phyloP scores from a whole-genome alignment of 257 asterid genomes.

The Penstemon barbatus region DNA sequence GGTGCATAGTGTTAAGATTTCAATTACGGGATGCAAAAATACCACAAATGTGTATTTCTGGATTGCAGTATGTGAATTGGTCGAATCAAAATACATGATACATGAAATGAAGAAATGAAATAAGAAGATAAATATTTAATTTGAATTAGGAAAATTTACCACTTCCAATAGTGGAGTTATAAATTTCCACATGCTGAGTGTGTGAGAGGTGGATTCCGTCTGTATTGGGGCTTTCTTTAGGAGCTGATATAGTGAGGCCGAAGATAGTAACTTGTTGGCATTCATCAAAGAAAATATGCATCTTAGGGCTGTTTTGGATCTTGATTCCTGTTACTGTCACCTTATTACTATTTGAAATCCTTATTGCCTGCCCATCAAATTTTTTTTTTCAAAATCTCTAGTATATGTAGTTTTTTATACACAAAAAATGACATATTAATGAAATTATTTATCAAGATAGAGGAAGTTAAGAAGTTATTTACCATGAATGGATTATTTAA shows the following conservation, averaged over 20 bases:
- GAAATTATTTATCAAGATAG: too few species aligned
- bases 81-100: too few species aligned
- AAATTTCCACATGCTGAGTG: slow-evolving; percentile 48
- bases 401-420: too few species aligned
- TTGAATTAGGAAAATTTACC: slow-evolving; percentile 34
- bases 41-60: too few species aligned
- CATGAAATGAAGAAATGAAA: too few species aligned
- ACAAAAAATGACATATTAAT: too few species aligned
- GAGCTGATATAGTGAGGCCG: slow-evolving; percentile 46
- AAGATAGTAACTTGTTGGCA: slow-evolving; percentile 44
- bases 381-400: not conserved
- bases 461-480: too few species aligned
- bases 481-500: too few species aligned
- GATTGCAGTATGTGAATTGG: too few species aligned
- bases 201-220: slow-evolving; percentile 61
- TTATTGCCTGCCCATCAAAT: slow-evolving; percentile 42
- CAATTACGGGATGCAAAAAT: too few species aligned
- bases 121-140: not conserved
- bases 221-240: slow-evolving; percentile 57
- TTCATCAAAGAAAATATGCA: slow-evolving; percentile 50
- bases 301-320: slow-evolving; percentile 48
- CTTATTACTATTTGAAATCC: slow-evolving; percentile 41
- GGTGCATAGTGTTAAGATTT: too few species aligned
- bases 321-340: slow-evolving; percentile 47
- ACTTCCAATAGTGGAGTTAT: slow-evolving; percentile 36